Evolutionary conservation across 495 filamentous ascomycete species (phyloP).

Genomic region (Xylaria curta): DNA sequence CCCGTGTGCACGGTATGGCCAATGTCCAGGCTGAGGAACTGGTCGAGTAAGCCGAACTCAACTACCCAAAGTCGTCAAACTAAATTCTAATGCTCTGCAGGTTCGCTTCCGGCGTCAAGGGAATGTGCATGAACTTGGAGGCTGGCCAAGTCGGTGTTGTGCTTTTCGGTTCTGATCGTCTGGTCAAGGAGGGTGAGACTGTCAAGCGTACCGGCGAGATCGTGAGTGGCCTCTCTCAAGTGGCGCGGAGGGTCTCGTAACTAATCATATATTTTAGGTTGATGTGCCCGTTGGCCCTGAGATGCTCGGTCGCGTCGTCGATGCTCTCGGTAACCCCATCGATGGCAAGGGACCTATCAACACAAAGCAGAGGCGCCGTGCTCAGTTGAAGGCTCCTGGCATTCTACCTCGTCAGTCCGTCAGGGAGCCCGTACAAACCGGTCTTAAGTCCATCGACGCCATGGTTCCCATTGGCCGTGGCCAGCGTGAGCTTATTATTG

Average conservation of each 20-base stretch:
- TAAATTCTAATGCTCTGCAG: slow-evolving; percentile 56
- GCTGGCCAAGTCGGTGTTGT: slow-evolving; percentile 99
- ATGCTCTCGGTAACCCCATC: slow-evolving; percentile 98
- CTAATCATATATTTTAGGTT: slow-evolving; percentile 63
- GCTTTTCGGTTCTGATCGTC: slow-evolving; percentile 99
- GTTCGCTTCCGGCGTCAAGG: slow-evolving; percentile 99
- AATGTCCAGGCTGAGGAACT: slow-evolving; percentile 99
- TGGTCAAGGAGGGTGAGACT: slow-evolving; percentile 98
- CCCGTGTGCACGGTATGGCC: slow-evolving; percentile 99
- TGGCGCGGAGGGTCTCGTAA: slow-evolving; percentile 29
- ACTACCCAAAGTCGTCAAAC: slow-evolving; percentile 22
- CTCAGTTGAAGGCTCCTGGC: slow-evolving; percentile 98
- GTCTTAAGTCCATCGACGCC: slow-evolving; percentile 98
- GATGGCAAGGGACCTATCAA: slow-evolving; percentile 98
- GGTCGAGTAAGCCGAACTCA: slow-evolving; percentile 84
- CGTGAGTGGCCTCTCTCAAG: slow-evolving; percentile 63
- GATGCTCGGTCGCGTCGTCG: slow-evolving; percentile 96
- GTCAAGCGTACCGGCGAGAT: slow-evolving; percentile 99
- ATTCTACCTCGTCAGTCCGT: slow-evolving; percentile 96
- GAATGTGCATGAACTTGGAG: slow-evolving; percentile 99
- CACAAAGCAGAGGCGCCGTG: slow-evolving; percentile 89
- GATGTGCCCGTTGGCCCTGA: slow-evolving; percentile 94
- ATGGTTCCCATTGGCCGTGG: slow-evolving; percentile 99
- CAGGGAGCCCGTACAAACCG: slow-evolving; percentile 98
- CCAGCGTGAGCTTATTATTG: slow-evolving; percentile 99